Base-by-base conservation (phyloP, 768 basidiomycete genomes). In the Tricholoma sp. region DNA sequence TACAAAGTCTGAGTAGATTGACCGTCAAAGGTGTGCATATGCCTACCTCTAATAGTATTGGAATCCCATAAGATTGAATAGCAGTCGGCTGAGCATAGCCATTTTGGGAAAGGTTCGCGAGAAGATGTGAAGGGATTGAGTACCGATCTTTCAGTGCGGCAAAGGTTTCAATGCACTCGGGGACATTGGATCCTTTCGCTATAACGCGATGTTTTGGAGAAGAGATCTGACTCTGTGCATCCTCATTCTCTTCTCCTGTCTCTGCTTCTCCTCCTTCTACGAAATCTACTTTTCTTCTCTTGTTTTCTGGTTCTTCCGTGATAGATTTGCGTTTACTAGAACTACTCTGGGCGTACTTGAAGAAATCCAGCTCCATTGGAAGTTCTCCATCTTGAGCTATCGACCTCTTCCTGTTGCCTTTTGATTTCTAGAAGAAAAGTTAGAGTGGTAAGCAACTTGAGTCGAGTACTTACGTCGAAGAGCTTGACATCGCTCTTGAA, bases 331-430 rank as follows among this genome's bases (percentile, higher is more conserved):
- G 79, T 66, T 89, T 88, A 33, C 66, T 70, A 7, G 73, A 61
- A 15, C 74, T 75, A 24, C 78, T 80, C 59, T 84, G 79, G 2
- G 89, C 85, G 59, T 92, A 93, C 63, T 88, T 93, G 74, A 98
- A 98, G 70, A 96, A 95, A 69, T 98, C 93, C 6, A 98, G 79
- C 64, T 89, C 91, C 1, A 76, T 62, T 1, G 89, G 94, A 45
- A 94, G 79, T 56, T 80, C 81, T 8, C 72, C 75, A 56, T 66
- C 66, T 55, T 59, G 59, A 64, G 32, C 66, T 61, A 65, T 59
- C 63, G 57, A 61, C 34, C 55, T 52, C 64, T 56, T 54, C 45
- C 58, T 53, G 51, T 60, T 52, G 31, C 32, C 37, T 47, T 63
- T 64, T n/a, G 61, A 37, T 47, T 65, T 61, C 66, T 66, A 41